phyloP scores from a whole-genome alignment of 2,329 filamentous ascomycete genomes.

The Exophiala bonariae region DNA sequence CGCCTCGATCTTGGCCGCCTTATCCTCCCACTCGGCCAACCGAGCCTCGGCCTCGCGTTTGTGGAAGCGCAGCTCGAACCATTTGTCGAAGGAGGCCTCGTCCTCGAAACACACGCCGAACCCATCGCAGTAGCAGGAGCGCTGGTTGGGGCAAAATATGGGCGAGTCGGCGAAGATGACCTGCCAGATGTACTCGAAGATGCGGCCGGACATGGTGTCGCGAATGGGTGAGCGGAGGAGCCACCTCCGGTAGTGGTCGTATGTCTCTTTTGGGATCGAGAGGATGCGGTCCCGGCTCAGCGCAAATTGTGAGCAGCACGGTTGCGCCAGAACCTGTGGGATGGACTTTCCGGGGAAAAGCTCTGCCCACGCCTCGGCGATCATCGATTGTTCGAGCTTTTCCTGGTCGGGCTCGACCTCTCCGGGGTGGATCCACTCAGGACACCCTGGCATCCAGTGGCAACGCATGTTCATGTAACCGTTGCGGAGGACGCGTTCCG shows the following conservation, averaged over 20 bases:
- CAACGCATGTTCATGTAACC: constrained; percentile 65
- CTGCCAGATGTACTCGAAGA: constrained; percentile 67
- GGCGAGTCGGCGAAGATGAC: constrained; percentile 57
- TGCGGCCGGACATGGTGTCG: constrained; percentile 58
- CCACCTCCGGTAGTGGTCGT: constrained; percentile 61
- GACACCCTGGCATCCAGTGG: constrained; percentile 58
- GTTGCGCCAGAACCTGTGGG: constrained; percentile 55
- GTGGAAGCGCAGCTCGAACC: constrained; percentile 46
- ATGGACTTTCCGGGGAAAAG: constrained; percentile 47
- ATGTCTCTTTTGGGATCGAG: constrained; percentile 53
- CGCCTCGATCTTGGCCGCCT: constrained; percentile 37
- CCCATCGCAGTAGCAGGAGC: constrained; percentile 64
- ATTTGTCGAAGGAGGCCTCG: constrained; percentile 49
- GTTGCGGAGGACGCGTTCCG: constrained; percentile 50
- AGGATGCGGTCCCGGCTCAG: constrained; percentile 58
- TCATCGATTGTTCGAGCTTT: constrained; percentile 49
- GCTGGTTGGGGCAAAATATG: constrained; percentile 49
- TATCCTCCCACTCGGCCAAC: constrained; percentile 42
- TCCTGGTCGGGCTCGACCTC: constrained; percentile 36
- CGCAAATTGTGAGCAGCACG: constrained; percentile 66
- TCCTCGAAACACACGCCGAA: constrained; percentile 63
- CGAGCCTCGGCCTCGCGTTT: constrained; percentile 43
- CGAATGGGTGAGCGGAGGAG: constrained; percentile 56
- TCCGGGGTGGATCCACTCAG: constrained; percentile 56
- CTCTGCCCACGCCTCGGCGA: constrained; percentile 49